Evolutionary conservation across 257 asterid genomes (phyloP).

Genomic region (Capsicum rhomboideum): DNA sequence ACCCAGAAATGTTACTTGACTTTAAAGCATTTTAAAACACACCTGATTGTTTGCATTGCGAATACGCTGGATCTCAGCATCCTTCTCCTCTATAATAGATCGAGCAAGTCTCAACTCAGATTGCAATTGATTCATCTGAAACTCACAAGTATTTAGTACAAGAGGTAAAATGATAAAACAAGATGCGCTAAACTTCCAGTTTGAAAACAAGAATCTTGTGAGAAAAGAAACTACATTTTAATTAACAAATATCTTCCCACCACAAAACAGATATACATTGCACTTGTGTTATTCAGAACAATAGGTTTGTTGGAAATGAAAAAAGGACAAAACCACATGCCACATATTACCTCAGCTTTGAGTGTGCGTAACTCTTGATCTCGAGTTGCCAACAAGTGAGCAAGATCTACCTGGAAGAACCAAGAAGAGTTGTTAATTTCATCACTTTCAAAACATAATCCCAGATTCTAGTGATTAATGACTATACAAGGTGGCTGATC

Average conservation of each 20-base stretch:
- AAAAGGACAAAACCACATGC: not conserved
- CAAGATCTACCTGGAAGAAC: conserved; percentile 73
- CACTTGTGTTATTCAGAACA: not conserved
- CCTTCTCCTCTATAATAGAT: conserved; percentile 89
- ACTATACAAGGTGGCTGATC: not conserved
- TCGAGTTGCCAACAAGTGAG: conserved; percentile 86
- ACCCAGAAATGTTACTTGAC: no score
- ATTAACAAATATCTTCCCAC: not conserved
- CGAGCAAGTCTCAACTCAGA: conserved; percentile 91
- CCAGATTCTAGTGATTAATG: not conserved
- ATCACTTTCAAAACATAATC: conserved; percentile 4
- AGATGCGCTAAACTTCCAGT: not conserved
- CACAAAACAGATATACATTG: not conserved
- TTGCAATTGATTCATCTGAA: conserved; percentile 91
- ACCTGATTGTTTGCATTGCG: conserved; percentile 86
- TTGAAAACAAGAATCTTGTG: not conserved
- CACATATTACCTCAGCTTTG: conserved; percentile 70
- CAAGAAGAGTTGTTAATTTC: not conserved
- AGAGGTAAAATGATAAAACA: not conserved
- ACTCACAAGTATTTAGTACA: conserved; percentile 3
- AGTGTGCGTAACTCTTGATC: conserved; percentile 96
- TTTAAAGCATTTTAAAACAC: not conserved
- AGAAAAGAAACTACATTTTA: not conserved
- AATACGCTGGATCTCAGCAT: conserved; percentile 69
- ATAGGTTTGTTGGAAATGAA: not conserved